Evolutionary conservation across 352 stramenopile genomes (phyloP).

Genomic region (Globisporangium megalacanthum): DNA sequence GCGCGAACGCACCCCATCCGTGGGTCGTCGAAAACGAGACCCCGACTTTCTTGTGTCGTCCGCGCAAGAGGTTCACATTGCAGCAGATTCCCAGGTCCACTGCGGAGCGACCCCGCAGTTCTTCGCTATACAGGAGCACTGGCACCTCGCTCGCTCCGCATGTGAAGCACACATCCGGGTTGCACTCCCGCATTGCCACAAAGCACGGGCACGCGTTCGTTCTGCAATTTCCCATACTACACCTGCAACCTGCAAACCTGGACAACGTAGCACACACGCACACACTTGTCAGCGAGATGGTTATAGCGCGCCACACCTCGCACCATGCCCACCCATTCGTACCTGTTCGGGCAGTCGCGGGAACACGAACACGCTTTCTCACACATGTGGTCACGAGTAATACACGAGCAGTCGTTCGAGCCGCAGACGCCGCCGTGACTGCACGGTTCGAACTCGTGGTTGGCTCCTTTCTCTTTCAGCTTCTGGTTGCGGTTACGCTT

Average conservation of each 20-base stretch:
- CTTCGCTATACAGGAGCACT: slow-evolving; percentile 31
- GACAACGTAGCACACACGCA: background rate
- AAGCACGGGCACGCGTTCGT: no score
- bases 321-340: slow-evolving; percentile 7
- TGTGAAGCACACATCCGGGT: no score
- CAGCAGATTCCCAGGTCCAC: slow-evolving; percentile 57
- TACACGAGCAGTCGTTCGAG: slow-evolving; percentile 57
- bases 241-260: slow-evolving; percentile 19
- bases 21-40: no score
- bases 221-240: no score
- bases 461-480: slow-evolving; percentile 48
- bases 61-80: slow-evolving; percentile 61
- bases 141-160: slow-evolving; percentile 38
- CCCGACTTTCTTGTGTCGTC: background rate
- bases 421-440: slow-evolving; percentile 67
- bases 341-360: slow-evolving; percentile 67
- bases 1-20: no score
- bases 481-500: slow-evolving; percentile 57
- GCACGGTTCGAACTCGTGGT: slow-evolving; percentile 78
- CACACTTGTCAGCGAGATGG: background rate
- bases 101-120: slow-evolving; percentile 18
- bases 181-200: no score
- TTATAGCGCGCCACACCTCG: background rate
- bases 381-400: slow-evolving; percentile 71
- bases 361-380: slow-evolving; percentile 83